Evolutionary conservation across 169 alveolate genomes (phyloP).

Genomic region (Eimeria mitis): DNA sequence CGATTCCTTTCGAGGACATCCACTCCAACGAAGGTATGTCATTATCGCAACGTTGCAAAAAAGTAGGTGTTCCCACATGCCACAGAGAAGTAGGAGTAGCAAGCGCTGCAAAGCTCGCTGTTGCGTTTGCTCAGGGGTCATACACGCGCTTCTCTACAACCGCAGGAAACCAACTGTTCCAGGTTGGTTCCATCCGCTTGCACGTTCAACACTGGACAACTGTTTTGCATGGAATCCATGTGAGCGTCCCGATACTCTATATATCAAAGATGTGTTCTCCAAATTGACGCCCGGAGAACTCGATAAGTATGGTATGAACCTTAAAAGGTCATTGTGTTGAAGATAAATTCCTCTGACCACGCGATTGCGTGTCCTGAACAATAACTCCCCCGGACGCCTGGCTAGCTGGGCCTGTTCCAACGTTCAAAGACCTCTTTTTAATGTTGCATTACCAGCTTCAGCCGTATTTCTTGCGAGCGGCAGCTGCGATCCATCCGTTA

Average conservation of each 20-base stretch:
- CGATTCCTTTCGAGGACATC: constrained; percentile 89
- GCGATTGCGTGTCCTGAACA: not conserved
- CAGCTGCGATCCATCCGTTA: not conserved
- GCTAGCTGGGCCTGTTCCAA: not conserved
- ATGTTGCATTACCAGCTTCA: not conserved
- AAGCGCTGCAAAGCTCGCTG: not conserved
- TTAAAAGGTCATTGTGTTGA: constrained; percentile 25
- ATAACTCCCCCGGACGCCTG: not conserved
- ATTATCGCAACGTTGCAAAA: not conserved
- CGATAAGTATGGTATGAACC: constrained; percentile 73
- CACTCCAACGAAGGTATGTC: constrained; percentile 86
- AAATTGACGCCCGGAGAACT: constrained; percentile 53
- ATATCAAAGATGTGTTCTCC: constrained; percentile 43
- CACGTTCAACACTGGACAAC: constrained; percentile 22
- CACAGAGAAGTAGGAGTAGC: not conserved
- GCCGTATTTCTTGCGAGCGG: not conserved
- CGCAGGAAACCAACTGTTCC: constrained; percentile 79
- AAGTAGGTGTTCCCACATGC: not conserved
- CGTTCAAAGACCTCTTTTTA: not conserved
- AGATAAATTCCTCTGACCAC: not conserved
- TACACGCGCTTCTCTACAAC: constrained; percentile 75
- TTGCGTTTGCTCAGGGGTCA: constrained; percentile 69
- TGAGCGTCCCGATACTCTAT: constrained; percentile 62
- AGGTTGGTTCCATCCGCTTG: constrained; percentile 75
- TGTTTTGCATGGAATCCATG: constrained; percentile 74